Percentiles rank a stretch among this genome's conserved stretches.
These are phyloP conservation scores for Saccharomycopsis vini DNA, from an alignment of 805 yeast species.

Conservation along the genomic window DNA sequence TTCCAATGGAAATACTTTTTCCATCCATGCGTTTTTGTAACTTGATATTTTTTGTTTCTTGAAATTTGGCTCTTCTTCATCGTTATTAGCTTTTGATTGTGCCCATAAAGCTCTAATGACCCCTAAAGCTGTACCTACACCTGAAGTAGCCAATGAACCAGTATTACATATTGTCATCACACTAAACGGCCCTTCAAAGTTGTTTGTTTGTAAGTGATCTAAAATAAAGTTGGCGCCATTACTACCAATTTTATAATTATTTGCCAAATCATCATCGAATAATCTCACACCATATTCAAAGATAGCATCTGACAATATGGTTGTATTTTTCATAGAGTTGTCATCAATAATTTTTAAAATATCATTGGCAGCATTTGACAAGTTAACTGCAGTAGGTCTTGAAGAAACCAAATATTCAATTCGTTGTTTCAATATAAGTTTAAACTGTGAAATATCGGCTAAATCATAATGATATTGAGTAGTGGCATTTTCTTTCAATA, in stretches of 20 bases:
- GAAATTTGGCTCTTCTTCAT: no score
- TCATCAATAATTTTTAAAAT: constrained; percentile 28
- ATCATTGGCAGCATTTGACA: constrained; percentile 56
- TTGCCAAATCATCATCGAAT: constrained; percentile 68
- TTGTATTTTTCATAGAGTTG: constrained; percentile 23
- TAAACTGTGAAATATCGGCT: constrained; percentile 26
- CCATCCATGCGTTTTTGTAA: constrained; percentile 37
- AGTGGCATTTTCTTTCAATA: constrained; percentile 22
- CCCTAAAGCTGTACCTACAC: constrained; percentile 95
- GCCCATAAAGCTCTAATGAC: constrained; percentile 67
- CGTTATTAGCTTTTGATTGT: constrained; percentile 25
- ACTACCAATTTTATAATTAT: constrained; percentile 69
- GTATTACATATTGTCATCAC: constrained; percentile 93
- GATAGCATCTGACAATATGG: constrained; percentile 22
- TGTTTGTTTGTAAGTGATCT: constrained; percentile 34
- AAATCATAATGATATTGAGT: constrained; percentile 28
- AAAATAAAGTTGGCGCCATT: constrained; percentile 69
- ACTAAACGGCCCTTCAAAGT: constrained; percentile 57
- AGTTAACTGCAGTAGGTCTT: constrained; percentile 93
- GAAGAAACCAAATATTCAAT: constrained; percentile 64
- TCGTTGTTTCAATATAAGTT: constrained; percentile 33
- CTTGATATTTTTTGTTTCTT: neutral
- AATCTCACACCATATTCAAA: constrained; percentile 40
- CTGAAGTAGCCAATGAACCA: constrained; percentile 94
- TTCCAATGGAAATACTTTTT: constrained; percentile 79